phyloP scores from a whole-genome alignment of 2,329 filamentous ascomycete species.

The Tricladium varicosporioides region DNA sequence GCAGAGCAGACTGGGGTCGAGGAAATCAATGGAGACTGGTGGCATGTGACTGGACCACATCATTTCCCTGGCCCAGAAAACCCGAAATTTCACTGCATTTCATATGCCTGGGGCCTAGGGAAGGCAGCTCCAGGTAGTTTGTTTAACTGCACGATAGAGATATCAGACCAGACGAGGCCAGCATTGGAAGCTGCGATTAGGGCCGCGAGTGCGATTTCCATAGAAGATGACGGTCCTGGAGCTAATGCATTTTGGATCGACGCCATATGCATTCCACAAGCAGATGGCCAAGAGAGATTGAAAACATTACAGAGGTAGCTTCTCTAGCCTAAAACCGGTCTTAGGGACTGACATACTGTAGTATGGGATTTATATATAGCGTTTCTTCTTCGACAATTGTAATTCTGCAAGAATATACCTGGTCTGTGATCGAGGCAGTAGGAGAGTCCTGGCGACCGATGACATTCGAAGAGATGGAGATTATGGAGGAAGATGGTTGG shows the following conservation, averaged over 20 bases:
- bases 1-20: slow-evolving; percentile 14
- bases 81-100: slow-evolving; percentile 19
- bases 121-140: slow-evolving; percentile 15
- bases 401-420: too few species aligned
- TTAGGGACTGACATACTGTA: too few species aligned
- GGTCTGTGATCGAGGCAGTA: too few species aligned
- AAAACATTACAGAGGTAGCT: slow-evolving; percentile 19
- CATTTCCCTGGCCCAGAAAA: not conserved
- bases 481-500: not conserved
- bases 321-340: too few species aligned
- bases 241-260: slow-evolving; percentile 22
- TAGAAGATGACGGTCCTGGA: not conserved
- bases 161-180: slow-evolving; percentile 18
- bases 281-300: slow-evolving; percentile 8
- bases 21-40: slow-evolving; percentile 16
- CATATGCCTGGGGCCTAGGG: slow-evolving; percentile 20
- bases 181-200: slow-evolving; percentile 17
- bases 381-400: too few species aligned
- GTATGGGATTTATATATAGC: too few species aligned
- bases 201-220: slow-evolving; percentile 5
- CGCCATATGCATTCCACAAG: slow-evolving; percentile 19
- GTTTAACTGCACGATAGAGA: slow-evolving; percentile 17
- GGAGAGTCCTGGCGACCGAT: too few species aligned
- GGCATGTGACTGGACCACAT: slow-evolving; percentile 16
- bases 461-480: not conserved